Percentiles rank a stretch among this genome's conserved stretches.
phyloP scores from a whole-genome alignment of 2,329 filamentous ascomycete species.

The Fusarium ramigenum region DNA sequence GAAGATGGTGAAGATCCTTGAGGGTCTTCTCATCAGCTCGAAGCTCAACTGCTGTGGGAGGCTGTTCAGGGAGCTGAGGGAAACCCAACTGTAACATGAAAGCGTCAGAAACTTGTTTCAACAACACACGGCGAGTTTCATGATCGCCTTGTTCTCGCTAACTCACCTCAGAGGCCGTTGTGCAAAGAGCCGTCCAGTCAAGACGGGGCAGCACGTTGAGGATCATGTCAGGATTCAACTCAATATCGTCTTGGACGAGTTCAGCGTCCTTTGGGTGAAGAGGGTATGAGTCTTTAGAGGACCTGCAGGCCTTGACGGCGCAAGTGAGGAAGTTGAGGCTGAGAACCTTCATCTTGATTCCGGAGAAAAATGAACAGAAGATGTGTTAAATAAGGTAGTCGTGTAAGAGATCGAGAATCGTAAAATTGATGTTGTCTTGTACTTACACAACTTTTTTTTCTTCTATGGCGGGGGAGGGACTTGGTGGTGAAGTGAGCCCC shows the following conservation, averaged over 20 bases:
- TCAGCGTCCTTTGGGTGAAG: slow-evolving; percentile 93
- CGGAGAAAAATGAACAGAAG: background rate
- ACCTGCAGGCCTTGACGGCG: slow-evolving; percentile 94
- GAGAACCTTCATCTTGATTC: slow-evolving; percentile 81
- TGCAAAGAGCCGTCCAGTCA: slow-evolving; percentile 85
- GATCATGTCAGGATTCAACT: slow-evolving; percentile 82
- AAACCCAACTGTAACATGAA: slow-evolving; percentile 73
- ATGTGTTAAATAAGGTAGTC: background rate
- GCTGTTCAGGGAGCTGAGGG: slow-evolving; percentile 72
- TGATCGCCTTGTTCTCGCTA: background rate
- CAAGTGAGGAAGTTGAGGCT: slow-evolving; percentile 97
- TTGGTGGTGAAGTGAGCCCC: slow-evolving; percentile 31
- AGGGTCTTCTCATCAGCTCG: slow-evolving; percentile 74
- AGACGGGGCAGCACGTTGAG: slow-evolving; percentile 86
- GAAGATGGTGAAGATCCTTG: slow-evolving; percentile 79
- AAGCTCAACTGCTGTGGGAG: slow-evolving; percentile 70
- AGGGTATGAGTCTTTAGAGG: slow-evolving; percentile 80
- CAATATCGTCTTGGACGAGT: slow-evolving; percentile 86
- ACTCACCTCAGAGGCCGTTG: slow-evolving; percentile 79
- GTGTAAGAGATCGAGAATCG: background rate
- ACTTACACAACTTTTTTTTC: slow-evolving; percentile 48
- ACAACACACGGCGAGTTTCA: background rate
- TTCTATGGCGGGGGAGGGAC: slow-evolving; percentile 32
- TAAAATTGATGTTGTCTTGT: slow-evolving; percentile 6
- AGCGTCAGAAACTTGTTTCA: slow-evolving; percentile 15